Evolutionary conservation across 371 early-diverging fungal species (phyloP).

Genomic region (Thermomucor indicae-seudaticae): DNA sequence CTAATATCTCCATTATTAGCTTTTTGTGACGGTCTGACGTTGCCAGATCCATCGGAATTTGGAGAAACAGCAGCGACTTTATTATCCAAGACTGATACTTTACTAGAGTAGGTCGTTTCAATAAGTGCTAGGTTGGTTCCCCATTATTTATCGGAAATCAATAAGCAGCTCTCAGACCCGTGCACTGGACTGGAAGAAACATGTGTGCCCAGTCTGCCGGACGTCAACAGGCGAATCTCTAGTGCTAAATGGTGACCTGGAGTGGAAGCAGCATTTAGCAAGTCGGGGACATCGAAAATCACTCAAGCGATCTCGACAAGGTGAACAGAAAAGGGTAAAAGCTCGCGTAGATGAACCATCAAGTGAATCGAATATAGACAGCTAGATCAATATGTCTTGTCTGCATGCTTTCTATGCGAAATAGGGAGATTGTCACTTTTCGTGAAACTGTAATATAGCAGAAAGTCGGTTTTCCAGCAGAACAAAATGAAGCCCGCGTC

Average conservation of each 20-base stretch:
- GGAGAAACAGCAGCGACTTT: conserved; percentile 33
- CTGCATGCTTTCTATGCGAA: too few relatives aligned
- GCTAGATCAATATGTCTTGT: too few relatives aligned
- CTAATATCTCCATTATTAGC: conserved; percentile 1
- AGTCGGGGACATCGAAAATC: conserved; percentile 60
- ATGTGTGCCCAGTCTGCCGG: conserved; percentile 60
- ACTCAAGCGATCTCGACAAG: conserved; percentile 28
- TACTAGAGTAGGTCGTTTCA: not conserved
- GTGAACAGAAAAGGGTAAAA: too few relatives aligned
- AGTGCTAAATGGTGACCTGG: conserved; percentile 64
- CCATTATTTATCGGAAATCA: conserved; percentile 6
- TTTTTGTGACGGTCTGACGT: conserved; percentile 19
- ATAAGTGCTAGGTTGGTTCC: not conserved
- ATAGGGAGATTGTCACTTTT: too few relatives aligned
- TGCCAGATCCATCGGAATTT: conserved; percentile 39
- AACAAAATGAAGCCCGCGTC: too few relatives aligned
- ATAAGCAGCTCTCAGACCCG: conserved; percentile 38
- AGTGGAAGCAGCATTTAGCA: conserved; percentile 63
- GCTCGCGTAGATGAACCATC: too few relatives aligned
- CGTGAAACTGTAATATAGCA: too few relatives aligned
- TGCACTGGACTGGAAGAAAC: conserved; percentile 57
- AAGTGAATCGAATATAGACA: too few relatives aligned
- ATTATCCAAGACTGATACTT: conserved; percentile 14
- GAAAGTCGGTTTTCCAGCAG: too few relatives aligned
- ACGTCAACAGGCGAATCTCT: conserved; percentile 36